These are phyloP conservation scores for Ascochyta pisi DNA, from an alignment of 2,329 filamentous ascomycete species.

Conservation along the genomic window DNA sequence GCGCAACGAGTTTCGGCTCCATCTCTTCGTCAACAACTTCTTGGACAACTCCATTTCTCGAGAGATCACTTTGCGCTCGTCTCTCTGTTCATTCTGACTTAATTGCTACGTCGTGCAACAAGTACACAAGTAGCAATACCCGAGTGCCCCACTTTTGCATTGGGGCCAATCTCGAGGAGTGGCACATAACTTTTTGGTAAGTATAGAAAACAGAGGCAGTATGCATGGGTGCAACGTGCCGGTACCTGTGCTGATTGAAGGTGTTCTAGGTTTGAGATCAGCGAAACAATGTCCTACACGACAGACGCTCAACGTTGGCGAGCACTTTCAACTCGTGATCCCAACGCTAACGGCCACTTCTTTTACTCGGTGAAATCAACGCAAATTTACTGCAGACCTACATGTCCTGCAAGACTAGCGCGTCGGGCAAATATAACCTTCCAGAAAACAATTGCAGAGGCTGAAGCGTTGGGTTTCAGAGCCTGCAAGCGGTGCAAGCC, in stretches of 20 bases:
- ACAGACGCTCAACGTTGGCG: constrained; percentile 46
- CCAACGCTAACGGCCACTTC: constrained; percentile 55
- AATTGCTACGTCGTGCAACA: background rate
- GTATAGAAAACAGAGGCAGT: background rate
- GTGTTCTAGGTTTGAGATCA: background rate
- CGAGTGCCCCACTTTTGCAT: constrained; percentile 3
- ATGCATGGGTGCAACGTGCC: background rate
- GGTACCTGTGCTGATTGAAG: background rate
- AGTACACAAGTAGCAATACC: background rate
- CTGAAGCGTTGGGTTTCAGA: constrained; percentile 59
- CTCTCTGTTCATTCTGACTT: background rate
- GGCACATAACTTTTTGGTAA: background rate
- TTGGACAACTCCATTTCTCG: background rate
- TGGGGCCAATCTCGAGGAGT: background rate
- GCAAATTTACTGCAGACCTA: constrained; percentile 67
- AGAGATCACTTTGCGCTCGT: background rate
- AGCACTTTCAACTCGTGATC: constrained; percentile 55
- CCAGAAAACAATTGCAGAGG: constrained; percentile 56
- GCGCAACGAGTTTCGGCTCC: constrained; percentile 2
- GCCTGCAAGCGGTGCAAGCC: constrained; percentile 66
- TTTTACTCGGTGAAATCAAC: constrained; percentile 65
- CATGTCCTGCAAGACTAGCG: constrained; percentile 66
- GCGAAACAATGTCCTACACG: constrained; percentile 34
- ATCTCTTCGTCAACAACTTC: constrained; percentile 6
- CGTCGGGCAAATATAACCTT: constrained; percentile 65